A percentile compares a stretch with the other conserved stretches of the same genome.
phyloP scores from a whole-genome alignment of 768 basidiomycete species.

The Suillus paluster region DNA sequence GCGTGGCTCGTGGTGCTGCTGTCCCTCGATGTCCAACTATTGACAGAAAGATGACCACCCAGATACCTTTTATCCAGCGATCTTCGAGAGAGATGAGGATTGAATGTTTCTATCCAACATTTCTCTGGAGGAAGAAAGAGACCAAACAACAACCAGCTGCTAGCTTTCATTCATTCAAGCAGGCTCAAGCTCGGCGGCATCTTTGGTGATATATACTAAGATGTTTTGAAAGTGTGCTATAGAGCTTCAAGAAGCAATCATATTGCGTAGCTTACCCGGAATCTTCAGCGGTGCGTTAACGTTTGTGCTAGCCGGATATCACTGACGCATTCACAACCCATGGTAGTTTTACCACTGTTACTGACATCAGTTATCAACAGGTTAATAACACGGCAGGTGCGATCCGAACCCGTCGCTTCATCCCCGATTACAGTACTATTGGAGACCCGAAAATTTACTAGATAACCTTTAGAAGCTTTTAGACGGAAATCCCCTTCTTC shows the following conservation, averaged over 20 bases:
- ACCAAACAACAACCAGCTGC: no score
- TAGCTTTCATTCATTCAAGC: no score
- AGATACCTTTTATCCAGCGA: no score
- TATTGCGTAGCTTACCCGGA: not conserved
- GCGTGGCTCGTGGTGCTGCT: no score
- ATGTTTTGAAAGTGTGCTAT: not conserved
- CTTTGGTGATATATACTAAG: not conserved
- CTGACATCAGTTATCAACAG: no score
- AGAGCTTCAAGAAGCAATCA: no score
- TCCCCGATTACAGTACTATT: not conserved
- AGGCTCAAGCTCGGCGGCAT: not conserved
- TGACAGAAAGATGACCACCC: no score
- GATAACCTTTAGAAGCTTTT: not conserved
- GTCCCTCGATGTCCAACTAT: no score
- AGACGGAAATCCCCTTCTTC: no score
- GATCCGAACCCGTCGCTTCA: not conserved
- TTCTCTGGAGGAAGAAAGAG: not conserved
- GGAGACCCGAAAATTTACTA: not conserved
- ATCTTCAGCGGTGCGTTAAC: not conserved
- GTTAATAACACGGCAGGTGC: no score
- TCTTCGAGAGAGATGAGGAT: not conserved
- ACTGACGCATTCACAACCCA: not conserved
- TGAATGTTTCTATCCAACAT: not conserved
- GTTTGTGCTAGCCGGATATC: not conserved
- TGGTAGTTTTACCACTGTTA: no score